Percentiles rank a stretch among this genome's conserved stretches.
Conservation (phyloP, 345 rosid species). For the Gossypioides kirkii region DNA sequence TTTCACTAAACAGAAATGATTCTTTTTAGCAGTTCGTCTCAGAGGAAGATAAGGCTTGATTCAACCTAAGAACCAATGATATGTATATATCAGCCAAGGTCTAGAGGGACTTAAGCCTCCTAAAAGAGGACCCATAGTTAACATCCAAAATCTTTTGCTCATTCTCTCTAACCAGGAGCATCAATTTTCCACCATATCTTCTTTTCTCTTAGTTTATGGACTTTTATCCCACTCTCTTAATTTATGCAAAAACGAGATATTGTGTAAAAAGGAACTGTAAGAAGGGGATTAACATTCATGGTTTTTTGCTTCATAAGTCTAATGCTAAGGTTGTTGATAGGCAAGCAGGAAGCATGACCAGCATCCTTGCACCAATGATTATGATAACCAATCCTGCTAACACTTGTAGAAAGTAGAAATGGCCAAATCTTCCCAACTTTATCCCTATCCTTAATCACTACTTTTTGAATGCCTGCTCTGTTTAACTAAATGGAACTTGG, state of each 20-base stretch:
- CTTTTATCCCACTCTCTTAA: background rate
- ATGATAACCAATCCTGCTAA: background rate
- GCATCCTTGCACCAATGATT: background rate
- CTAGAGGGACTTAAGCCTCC: background rate
- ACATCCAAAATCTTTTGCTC: background rate
- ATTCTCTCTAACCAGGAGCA: background rate
- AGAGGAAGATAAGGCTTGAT: background rate
- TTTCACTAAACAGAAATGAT: background rate
- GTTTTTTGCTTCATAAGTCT: background rate
- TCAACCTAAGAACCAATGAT: constrained; percentile 8
- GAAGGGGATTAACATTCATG: background rate
- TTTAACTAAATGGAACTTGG: background rate
- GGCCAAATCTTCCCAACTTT: background rate
- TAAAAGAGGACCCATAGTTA: background rate
- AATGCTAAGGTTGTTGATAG: background rate
- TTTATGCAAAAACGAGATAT: background rate
- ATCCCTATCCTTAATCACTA: background rate
- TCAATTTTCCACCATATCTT: background rate
- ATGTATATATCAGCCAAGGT: background rate
- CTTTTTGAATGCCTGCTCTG: background rate
- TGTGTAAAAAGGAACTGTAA: background rate
- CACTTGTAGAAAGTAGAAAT: background rate
- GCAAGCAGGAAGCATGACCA: background rate
- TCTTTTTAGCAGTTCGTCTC: background rate
- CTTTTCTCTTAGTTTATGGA: background rate